phyloP scores from a whole-genome alignment of 2,329 filamentous ascomycete genomes.

The Aspergillus sp. region DNA sequence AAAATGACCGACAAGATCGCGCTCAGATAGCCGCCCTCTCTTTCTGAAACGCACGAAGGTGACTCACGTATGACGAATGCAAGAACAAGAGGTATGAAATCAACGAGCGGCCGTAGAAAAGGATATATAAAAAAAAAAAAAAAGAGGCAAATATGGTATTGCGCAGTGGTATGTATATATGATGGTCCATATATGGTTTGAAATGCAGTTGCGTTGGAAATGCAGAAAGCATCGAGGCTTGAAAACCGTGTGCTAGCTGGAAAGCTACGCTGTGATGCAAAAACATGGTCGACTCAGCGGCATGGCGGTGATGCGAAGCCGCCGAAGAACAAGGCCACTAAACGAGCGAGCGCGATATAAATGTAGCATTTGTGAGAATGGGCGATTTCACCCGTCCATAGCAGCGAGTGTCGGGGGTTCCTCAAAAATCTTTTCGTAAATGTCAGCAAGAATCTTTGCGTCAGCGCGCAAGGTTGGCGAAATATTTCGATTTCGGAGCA shows the following conservation, averaged over 20 bases:
- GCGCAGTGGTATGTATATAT: neutral
- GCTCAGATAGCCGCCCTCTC: conserved; percentile 15
- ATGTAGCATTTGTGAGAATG: neutral
- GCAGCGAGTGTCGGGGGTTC: conserved; percentile 11
- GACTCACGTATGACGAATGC: neutral
- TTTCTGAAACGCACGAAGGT: conserved; percentile 12
- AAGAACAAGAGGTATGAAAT: neutral
- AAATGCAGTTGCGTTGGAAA: neutral
- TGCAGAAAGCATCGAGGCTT: neutral
- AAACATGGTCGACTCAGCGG: neutral
- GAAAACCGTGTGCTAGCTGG: neutral
- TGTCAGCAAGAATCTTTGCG: conserved; percentile 66
- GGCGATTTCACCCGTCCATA: neutral
- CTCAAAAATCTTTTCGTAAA: conserved; percentile 48
- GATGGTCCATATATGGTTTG: neutral
- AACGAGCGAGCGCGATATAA: neutral
- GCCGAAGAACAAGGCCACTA: neutral
- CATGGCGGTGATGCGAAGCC: neutral
- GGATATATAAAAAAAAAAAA: neutral
- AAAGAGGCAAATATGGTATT: neutral
- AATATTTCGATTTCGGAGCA: conserved; percentile 67
- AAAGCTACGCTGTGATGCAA: neutral
- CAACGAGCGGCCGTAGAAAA: neutral
- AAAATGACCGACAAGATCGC: conserved; percentile 5
- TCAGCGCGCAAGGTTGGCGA: conserved; percentile 75